phyloP scores from a whole-genome alignment of 2,329 filamentous ascomycete genomes.

The Sarocladium kiliense region DNA sequence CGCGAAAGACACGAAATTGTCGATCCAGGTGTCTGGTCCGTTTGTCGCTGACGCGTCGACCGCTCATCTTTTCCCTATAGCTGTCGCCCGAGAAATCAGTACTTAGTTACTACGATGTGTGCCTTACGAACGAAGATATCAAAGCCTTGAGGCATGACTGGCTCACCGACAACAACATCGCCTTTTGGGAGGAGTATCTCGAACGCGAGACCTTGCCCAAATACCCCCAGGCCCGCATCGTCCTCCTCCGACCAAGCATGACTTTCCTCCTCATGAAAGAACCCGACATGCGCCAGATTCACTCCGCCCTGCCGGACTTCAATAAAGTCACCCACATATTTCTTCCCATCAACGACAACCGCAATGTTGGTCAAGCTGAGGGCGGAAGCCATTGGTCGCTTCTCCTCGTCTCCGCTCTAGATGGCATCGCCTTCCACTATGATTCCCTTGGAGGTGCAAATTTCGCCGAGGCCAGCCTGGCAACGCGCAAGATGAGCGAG shows the following conservation, averaged over 20 bases:
- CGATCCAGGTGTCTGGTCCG: too few species aligned
- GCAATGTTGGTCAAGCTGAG: slow-evolving; percentile 71
- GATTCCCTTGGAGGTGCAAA: slow-evolving; percentile 80
- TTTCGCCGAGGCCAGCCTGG: slow-evolving; percentile 63
- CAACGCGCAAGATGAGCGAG: slow-evolving; percentile 62
- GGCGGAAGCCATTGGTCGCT: slow-evolving; percentile 94
- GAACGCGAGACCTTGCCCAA: slow-evolving; percentile 80
- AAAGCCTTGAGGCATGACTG: slow-evolving; percentile 87
- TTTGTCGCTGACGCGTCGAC: neutral
- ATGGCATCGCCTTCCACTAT: slow-evolving; percentile 94
- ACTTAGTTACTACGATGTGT: slow-evolving; percentile 37
- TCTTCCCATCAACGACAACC: slow-evolving; percentile 87
- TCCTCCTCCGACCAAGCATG: slow-evolving; percentile 89
- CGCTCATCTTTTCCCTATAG: slow-evolving; percentile 35
- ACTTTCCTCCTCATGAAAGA: slow-evolving; percentile 84
- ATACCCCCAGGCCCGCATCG: slow-evolving; percentile 79
- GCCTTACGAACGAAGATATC: slow-evolving; percentile 78
- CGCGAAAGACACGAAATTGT: too few species aligned
- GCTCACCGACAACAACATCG: slow-evolving; percentile 96
- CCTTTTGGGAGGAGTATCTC: slow-evolving; percentile 97
- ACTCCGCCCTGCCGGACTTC: slow-evolving; percentile 76
- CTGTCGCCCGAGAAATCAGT: slow-evolving; percentile 32
- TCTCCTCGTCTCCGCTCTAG: slow-evolving; percentile 80
- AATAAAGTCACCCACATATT: slow-evolving; percentile 82
- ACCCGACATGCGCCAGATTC: slow-evolving; percentile 47